These are phyloP conservation scores for Leucaena leucocephala DNA, from an alignment of 306 rosid species.

Conservation along the genomic window DNA sequence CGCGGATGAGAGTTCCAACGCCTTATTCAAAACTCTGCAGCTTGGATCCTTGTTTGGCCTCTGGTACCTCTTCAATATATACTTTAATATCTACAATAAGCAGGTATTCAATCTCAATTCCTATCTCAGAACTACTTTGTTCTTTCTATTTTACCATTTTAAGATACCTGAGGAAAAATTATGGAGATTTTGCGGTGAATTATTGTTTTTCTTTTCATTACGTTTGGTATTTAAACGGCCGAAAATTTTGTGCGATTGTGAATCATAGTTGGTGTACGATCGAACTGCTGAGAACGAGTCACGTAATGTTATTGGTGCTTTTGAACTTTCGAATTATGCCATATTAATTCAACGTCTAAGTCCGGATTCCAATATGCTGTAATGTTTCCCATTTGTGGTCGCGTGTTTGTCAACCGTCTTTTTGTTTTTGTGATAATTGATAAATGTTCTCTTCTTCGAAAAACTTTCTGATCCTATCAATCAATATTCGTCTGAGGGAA, in stretches of 20 bases:
- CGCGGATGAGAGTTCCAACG: constrained; percentile 49
- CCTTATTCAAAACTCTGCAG: constrained; percentile 59
- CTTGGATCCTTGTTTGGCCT: constrained; percentile 84
- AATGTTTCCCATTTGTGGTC: neutral
- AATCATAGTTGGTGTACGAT: neutral
- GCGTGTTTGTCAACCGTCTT: neutral
- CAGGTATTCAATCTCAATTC: constrained; percentile 55
- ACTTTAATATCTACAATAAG: constrained; percentile 93
- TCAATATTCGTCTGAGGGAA: neutral
- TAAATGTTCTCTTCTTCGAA: neutral
- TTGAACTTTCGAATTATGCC: neutral
- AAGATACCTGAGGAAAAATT: neutral
- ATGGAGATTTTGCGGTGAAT: neutral
- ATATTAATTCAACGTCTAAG: neutral
- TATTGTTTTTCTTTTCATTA: neutral
- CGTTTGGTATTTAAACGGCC: neutral
- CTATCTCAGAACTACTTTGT: neutral
- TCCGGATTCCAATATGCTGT: neutral
- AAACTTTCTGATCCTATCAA: neutral
- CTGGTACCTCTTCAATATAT: constrained; percentile 93
- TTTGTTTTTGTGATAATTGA: neutral
- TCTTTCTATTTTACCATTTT: neutral
- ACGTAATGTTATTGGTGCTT: neutral
- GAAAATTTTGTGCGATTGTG: neutral
- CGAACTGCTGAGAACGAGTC: neutral